Percentiles rank a stretch among this genome's conserved stretches.
Evolutionary conservation across 768 basidiomycete species (phyloP).

Genomic region (Pisolithus marmoratus): DNA sequence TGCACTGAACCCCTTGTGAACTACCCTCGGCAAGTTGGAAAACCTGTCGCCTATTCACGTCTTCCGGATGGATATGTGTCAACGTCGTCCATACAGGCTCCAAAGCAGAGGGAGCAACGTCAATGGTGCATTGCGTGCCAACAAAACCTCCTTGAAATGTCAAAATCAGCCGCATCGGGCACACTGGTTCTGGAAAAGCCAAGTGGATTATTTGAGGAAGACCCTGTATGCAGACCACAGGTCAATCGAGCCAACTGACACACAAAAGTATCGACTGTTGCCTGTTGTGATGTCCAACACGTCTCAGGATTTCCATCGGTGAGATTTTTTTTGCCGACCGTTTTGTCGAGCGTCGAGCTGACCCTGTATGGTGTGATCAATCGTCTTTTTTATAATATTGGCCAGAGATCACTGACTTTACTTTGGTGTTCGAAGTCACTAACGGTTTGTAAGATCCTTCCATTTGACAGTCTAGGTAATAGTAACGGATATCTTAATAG

Average conservation of each 20-base stretch:
- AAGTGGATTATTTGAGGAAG: constrained; percentile 73
- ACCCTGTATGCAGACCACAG: constrained; percentile 41
- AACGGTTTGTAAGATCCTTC: constrained; percentile 15
- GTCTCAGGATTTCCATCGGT: constrained; percentile 70
- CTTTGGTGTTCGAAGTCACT: constrained; percentile 18
- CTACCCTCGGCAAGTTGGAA: constrained; percentile 45
- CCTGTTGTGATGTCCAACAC: constrained; percentile 83
- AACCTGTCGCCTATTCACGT: constrained; percentile 66
- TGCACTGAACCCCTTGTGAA: constrained; percentile 29
- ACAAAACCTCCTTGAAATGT: constrained; percentile 89
- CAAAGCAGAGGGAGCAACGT: constrained; percentile 27
- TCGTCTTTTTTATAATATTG: constrained; percentile 22
- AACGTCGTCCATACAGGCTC: constrained; percentile 45
- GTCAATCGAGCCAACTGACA: neutral
- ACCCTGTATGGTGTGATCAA: constrained; percentile 41
- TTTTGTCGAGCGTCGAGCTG: constrained; percentile 74
- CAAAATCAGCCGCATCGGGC: constrained; percentile 49
- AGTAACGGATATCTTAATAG: neutral
- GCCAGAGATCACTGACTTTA: constrained; percentile 36
- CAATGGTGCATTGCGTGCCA: constrained; percentile 56
- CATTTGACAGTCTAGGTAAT: constrained; percentile 18
- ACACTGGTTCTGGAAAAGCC: constrained; percentile 45
- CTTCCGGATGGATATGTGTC: constrained; percentile 66
- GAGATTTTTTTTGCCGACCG: constrained; percentile 63
- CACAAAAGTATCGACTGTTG: constrained; percentile 17